Percentiles rank a stretch among this genome's conserved stretches.
Evolutionary conservation across 257 asterid genomes (phyloP).

Genomic region (Plantago major): DNA sequence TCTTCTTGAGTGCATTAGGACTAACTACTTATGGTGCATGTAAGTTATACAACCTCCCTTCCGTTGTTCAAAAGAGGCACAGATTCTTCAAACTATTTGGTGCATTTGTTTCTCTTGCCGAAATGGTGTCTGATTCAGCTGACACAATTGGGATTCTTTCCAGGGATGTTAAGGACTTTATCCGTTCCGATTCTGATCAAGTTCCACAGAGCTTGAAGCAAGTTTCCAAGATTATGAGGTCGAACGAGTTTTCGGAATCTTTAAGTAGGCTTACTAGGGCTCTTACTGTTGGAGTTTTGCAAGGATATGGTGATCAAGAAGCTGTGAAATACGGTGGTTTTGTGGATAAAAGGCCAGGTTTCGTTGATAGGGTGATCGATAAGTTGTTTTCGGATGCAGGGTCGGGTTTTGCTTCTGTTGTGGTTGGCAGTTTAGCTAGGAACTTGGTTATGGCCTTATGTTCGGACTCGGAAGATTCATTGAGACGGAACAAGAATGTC

Average conservation of each 20-base stretch:
- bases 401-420: slow-evolving; percentile 61
- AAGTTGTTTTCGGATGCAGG: slow-evolving; percentile 57
- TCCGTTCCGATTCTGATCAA: slow-evolving; percentile 55
- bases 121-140: slow-evolving; percentile 60
- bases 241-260: slow-evolving; percentile 47
- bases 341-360: neutral
- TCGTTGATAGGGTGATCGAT: slow-evolving; percentile 26
- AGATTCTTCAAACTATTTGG: slow-evolving; percentile 33
- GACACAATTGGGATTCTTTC: slow-evolving; percentile 56
- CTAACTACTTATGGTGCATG: slow-evolving; percentile 50
- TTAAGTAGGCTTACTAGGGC: slow-evolving; percentile 39
- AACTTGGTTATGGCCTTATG: slow-evolving; percentile 46
- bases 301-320: slow-evolving; percentile 21
- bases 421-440: slow-evolving; percentile 62
- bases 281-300: slow-evolving; percentile 48
- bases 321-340: neutral
- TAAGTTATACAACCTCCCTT: slow-evolving; percentile 45
- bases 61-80: slow-evolving; percentile 47
- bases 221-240: slow-evolving; percentile 48
- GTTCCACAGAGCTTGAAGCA: slow-evolving; percentile 70
- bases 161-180: slow-evolving; percentile 48
- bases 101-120: slow-evolving; percentile 42
- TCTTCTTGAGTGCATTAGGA: slow-evolving; percentile 48
- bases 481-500: slow-evolving; percentile 8
- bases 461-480: slow-evolving; percentile 15